Conservation (phyloP, 805 yeast genomes). For the Ogataea degrootiae region DNA sequence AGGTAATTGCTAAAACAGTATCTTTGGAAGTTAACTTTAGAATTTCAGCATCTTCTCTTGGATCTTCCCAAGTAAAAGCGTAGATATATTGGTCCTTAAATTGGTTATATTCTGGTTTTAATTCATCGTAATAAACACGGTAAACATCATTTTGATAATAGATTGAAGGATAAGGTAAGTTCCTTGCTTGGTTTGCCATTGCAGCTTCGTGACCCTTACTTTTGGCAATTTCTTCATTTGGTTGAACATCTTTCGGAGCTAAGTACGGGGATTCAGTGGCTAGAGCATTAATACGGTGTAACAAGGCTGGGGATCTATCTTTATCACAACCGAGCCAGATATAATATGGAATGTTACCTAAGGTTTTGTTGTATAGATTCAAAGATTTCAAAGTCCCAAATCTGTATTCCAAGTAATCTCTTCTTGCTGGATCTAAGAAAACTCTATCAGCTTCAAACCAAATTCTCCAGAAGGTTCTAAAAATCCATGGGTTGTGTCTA, state of each 20-base stretch:
- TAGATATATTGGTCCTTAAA: slow-evolving; percentile 77
- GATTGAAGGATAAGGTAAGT: slow-evolving; percentile 73
- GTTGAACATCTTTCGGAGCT: slow-evolving; percentile 46
- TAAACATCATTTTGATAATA: slow-evolving; percentile 75
- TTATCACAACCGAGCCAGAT: slow-evolving; percentile 80
- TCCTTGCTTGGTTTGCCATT: slow-evolving; percentile 50
- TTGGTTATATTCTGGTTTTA: slow-evolving; percentile 61
- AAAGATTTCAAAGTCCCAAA: slow-evolving; percentile 78
- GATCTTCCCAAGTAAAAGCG: slow-evolving; percentile 91
- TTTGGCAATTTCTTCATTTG: slow-evolving; percentile 31
- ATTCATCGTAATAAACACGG: slow-evolving; percentile 76
- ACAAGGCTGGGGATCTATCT: slow-evolving; percentile 42
- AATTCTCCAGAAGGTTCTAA: slow-evolving; percentile 76
- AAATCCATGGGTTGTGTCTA: slow-evolving; percentile 72
- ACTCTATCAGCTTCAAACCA: slow-evolving; percentile 88
- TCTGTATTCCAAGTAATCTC: slow-evolving; percentile 77
- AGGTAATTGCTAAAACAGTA: slow-evolving; percentile 76
- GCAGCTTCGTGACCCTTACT: slow-evolving; percentile 81
- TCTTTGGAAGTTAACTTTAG: slow-evolving; percentile 58
- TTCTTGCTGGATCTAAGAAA: slow-evolving; percentile 70
- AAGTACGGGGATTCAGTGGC: slow-evolving; percentile 82
- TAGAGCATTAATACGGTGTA: slow-evolving; percentile 56
- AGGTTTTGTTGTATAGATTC: slow-evolving; percentile 56
- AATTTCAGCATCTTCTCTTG: slow-evolving; percentile 70
- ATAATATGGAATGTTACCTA: slow-evolving; percentile 78